Conservation (phyloP, 345 rosid species). For the Dipteronia sinensis region DNA sequence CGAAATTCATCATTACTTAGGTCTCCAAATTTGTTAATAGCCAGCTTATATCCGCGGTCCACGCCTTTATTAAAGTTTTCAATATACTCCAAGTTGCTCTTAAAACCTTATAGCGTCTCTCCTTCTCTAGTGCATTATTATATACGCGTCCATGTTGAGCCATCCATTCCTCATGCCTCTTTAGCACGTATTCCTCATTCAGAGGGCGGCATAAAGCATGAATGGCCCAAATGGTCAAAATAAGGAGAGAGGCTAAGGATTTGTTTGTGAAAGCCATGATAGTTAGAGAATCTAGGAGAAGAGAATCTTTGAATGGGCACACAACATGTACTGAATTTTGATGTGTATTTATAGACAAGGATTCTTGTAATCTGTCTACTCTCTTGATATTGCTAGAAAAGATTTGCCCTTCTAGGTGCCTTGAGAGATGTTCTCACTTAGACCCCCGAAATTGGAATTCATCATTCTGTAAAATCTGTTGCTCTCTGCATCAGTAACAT, state of each 20-base stretch:
- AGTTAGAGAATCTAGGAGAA: not conserved
- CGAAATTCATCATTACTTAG: constrained; percentile 55
- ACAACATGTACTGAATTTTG: not conserved
- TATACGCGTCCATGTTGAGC: constrained; percentile 34
- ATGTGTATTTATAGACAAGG: constrained; percentile 25
- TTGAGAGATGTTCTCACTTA: no score
- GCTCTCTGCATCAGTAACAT: not conserved
- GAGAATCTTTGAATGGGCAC: not conserved
- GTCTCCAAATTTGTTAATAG: constrained; percentile 59
- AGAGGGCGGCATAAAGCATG: constrained; percentile 25
- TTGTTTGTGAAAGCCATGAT: constrained; percentile 19
- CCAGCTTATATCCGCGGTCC: constrained; percentile 46
- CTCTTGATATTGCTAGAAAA: no score
- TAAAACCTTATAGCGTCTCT: constrained; percentile 40
- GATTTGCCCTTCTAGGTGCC: no score
- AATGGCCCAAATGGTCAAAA: constrained; percentile 24
- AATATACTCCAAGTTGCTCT: constrained; percentile 37
- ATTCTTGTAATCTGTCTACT: no score
- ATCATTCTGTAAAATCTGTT: not conserved
- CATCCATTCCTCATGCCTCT: constrained; percentile 46
- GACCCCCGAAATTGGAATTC: no score
- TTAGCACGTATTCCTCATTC: constrained; percentile 22
- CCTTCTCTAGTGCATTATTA: constrained; percentile 27
- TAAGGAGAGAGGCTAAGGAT: constrained; percentile 18
- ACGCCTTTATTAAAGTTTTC: constrained; percentile 36